These are phyloP conservation scores for Clitopilus hobsonii DNA, from an alignment of 768 basidiomycete genomes.

Conservation along the genomic window DNA sequence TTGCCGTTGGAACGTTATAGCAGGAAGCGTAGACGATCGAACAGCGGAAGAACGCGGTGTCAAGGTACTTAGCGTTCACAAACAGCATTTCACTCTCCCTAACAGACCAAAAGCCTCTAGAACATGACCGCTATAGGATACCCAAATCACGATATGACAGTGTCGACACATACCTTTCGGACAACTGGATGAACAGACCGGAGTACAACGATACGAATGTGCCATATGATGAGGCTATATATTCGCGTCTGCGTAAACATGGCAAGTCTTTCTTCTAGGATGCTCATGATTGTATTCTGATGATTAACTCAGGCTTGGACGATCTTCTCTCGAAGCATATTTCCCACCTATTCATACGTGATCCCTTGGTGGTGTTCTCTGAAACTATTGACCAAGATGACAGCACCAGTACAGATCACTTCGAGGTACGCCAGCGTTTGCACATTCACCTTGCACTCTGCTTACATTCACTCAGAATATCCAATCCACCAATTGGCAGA, in stretches of 20 bases:
- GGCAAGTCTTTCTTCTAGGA: constrained; percentile 41
- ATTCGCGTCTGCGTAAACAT: constrained; percentile 65
- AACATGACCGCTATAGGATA: constrained; percentile 70
- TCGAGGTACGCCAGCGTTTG: constrained; percentile 58
- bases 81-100: constrained; percentile 7
- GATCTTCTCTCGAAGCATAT: constrained; percentile 85
- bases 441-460: neutral
- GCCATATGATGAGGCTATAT: constrained; percentile 74
- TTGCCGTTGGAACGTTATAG: constrained; percentile 98
- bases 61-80: constrained; percentile 44
- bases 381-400: constrained; percentile 95
- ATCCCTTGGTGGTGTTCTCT: constrained; percentile 92
- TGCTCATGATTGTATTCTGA: neutral
- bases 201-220: constrained; percentile 90
- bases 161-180: constrained; percentile 90
- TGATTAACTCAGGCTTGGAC: constrained; percentile 62
- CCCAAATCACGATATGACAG: constrained; percentile 98
- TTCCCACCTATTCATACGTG: constrained; percentile 94
- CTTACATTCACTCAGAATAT: constrained; percentile 53
- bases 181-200: constrained; percentile 80
- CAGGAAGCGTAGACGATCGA: constrained; percentile 97
- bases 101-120: constrained; percentile 75
- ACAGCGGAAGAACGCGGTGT: constrained; percentile 92
- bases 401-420: constrained; percentile 83
- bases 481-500: constrained; percentile 99